These are phyloP conservation scores for Penicillium vulpinum DNA, from an alignment of 2,329 filamentous ascomycete species.

Conservation along the genomic window DNA sequence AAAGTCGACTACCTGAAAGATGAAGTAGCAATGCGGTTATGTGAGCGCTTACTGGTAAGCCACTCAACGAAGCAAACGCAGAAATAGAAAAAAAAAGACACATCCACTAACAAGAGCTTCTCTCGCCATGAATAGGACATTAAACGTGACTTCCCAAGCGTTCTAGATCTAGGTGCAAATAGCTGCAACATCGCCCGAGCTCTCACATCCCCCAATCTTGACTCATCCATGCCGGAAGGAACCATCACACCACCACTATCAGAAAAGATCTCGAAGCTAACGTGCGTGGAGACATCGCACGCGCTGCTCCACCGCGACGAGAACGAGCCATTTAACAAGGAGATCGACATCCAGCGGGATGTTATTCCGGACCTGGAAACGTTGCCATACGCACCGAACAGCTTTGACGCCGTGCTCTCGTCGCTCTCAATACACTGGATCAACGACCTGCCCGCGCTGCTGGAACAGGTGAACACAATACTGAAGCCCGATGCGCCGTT, in stretches of 20 bases:
- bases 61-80: background rate
- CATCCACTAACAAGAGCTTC: constrained; percentile 3
- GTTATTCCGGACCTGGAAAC: constrained; percentile 68
- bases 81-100: background rate
- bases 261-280: constrained; percentile 69
- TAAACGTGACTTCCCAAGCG: constrained; percentile 78
- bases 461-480: constrained; percentile 80
- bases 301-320: constrained; percentile 78
- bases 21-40: constrained; percentile 80
- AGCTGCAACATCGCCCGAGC: constrained; percentile 90
- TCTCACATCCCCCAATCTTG: constrained; percentile 68
- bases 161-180: constrained; percentile 92
- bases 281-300: constrained; percentile 78
- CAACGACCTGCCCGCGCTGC: constrained; percentile 85
- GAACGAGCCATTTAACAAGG: constrained; percentile 63
- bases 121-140: constrained; percentile 62
- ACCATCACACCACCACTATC: constrained; percentile 57
- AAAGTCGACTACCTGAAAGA: constrained; percentile 91
- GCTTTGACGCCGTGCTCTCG: constrained; percentile 88
- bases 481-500: constrained; percentile 91
- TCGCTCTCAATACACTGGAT: constrained; percentile 94
- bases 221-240: constrained; percentile 49
- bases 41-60: constrained; percentile 76
- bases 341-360: constrained; percentile 70
- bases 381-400: constrained; percentile 71